Evolutionary conservation across 768 basidiomycete genomes (phyloP).

Genomic region (Tricholoma hemisulphureum): DNA sequence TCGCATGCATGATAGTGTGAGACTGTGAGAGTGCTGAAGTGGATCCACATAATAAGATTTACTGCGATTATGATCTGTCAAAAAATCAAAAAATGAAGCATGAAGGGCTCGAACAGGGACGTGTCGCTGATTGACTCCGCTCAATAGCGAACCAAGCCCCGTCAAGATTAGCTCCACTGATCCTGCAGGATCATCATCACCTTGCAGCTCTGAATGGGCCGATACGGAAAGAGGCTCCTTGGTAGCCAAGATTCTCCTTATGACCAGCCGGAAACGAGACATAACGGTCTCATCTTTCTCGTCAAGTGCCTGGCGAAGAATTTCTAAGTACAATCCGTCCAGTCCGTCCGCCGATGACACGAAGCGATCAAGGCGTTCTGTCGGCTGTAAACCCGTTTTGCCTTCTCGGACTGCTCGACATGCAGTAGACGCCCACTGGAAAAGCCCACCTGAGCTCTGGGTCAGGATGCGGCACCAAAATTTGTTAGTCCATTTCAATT

Average conservation of each 20-base stretch:
- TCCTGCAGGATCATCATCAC: not conserved
- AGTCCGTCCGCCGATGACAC: not conserved
- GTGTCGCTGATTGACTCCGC: not conserved
- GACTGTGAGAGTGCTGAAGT: not conserved
- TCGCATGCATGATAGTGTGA: slow-evolving; percentile 3
- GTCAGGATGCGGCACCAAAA: not conserved
- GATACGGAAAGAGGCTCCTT: not conserved
- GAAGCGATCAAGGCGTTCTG: not conserved
- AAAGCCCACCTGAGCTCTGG: not conserved
- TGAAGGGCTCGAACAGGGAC: not conserved
- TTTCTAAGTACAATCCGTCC: not conserved
- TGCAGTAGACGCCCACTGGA: slow-evolving; percentile 2
- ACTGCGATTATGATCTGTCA: not conserved
- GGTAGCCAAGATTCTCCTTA: not conserved
- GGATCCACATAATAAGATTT: not conserved
- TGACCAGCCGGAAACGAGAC: not conserved
- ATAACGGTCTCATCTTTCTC: not conserved
- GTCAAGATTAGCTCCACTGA: not conserved
- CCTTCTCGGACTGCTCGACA: not conserved
- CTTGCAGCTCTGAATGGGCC: not conserved
- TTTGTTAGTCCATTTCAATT: not conserved
- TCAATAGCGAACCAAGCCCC: not conserved
- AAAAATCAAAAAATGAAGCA: not conserved
- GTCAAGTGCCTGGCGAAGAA: not conserved
- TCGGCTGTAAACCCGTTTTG: not conserved